Evolutionary conservation across 2,329 filamentous ascomycete species (phyloP), one percentile per base, ranked within the genome.

Genomic region (Sporothrix protearum): DNA sequence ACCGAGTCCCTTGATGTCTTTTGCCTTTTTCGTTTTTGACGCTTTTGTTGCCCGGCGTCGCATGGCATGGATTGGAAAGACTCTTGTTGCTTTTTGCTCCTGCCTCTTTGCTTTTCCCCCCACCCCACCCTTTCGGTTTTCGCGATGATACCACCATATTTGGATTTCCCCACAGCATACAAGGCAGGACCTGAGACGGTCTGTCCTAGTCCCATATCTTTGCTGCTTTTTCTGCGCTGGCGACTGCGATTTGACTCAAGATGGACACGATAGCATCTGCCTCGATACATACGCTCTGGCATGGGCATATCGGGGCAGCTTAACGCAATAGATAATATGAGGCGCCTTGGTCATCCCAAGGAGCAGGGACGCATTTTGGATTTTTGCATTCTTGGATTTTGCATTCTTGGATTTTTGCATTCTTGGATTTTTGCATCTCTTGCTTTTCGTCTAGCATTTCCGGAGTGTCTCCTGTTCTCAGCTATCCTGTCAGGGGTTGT

Each of bases 81-180:
- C 36, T 30, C 66, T 2, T 25, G n/a, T n/a, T n/a, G n/a, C n/a
- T n/a, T n/a, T n/a, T n/a, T n/a, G n/a, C 19, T 55, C 49, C 12
- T 25, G n/a, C 8, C 22, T 8, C 33, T 36, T 36, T 36, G 33
- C 4, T 36, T 8, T 36, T 36, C 33, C 22, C 2, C 8, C 33
- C 22, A 22, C 36, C 3, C 16, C 49, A 42, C 39, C 6, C n/a
- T 28, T n/a, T 69, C 36, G 16, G 30, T 69, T 57, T 14, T 49
- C 51, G 36, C 67, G 67, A 69, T 47, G 67, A 69, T 69, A 69
- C 67, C 67, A 69, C 51, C 67, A 59, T 8, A 57, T 59, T 47
- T 57, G 45, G 19, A n/a, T 45, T 57, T 57, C 22, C 12, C 28
- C 19, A 64, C 49, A 7, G 33, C 67, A 69, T 57, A 69, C n/a